Evolutionary conservation across 108 stramenopile species (phyloP), one percentile per base, ranked within the genome.

Genomic region (Fistulifera pelliculosa): DNA sequence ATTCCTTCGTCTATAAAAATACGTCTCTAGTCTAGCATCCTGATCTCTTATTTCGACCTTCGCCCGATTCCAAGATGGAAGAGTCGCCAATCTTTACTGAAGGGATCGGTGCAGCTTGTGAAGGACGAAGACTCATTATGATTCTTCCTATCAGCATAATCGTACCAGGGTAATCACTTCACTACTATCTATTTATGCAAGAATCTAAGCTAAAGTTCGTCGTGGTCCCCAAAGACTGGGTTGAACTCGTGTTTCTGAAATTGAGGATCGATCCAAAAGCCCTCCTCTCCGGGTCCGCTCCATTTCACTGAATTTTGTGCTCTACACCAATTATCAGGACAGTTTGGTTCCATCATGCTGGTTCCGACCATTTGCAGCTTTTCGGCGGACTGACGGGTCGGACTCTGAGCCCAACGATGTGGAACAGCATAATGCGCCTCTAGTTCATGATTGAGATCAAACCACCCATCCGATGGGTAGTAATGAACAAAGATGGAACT

Each of bases 401-500:
- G 70, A 14, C 12, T 24, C 14, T 66, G 35, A 24, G 69, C 11
- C 80, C 80, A 83, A 8, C 60, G 45, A 8, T 67, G 71, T 2
- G 85, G 85, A 43, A 79, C 52, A 0, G 80, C 75, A 64, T 83
- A 85, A 48, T 86, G 84, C 1, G 62, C 31, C n/a, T 84, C 76
- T 31, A 83, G 24, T 19, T 72, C 65, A 41, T 77, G 69, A 27
- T 74, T 51, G 10, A 58, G 41, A 38, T 58, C 41, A 8, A 54
- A 24, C 62, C 65, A 64, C 43, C 81, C 73, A 64, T 75, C 66
- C 23, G 47, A 61, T 18, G 90, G 90, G 58, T 80, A 75, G 38
- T 83, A 87, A 68, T 91, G 90, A 10, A 76, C 76, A 61, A 87
- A 87, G 40, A 87, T 41, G 48, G 67, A 68, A 12, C 64, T 64